phyloP scores from a whole-genome alignment of 2,329 filamentous ascomycete species.

The Clonostachys sp. region DNA sequence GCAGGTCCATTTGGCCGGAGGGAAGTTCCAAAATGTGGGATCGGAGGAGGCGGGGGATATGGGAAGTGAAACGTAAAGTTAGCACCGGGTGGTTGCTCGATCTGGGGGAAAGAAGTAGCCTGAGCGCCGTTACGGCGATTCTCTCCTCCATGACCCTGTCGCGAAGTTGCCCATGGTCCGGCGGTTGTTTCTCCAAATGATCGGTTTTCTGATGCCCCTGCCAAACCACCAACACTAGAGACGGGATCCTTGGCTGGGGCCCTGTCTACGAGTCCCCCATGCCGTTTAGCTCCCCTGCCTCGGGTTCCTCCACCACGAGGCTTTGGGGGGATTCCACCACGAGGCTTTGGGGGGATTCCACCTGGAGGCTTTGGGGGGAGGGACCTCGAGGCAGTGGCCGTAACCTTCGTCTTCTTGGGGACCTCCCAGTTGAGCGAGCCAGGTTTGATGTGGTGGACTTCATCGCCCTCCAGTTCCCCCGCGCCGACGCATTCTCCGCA shows the following conservation, averaged over 20 bases:
- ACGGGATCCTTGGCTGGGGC: not conserved
- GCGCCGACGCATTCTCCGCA: constrained; percentile 10
- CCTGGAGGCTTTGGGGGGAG: no score
- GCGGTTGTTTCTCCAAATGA: not conserved
- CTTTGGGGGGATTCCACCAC: no score
- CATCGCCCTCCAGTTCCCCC: constrained; percentile 7
- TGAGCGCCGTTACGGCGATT: no score
- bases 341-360: no score
- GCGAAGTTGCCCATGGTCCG: not conserved
- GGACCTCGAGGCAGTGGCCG: not conserved
- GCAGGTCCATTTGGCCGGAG: no score
- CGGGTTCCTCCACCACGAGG: not conserved
- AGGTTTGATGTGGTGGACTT: constrained; percentile 11
- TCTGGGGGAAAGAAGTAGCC: no score
- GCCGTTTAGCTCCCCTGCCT: not conserved
- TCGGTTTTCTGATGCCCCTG: not conserved
- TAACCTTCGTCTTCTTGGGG: not conserved
- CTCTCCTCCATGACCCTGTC: no score
- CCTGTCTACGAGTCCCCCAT: not conserved
- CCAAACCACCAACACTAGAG: not conserved
- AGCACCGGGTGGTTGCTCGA: no score
- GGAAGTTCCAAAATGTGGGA: no score
- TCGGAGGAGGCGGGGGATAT: no score
- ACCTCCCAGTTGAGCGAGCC: constrained; percentile 9
- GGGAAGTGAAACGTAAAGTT: no score